Evolutionary conservation across 202 grass and related monocot genomes (phyloP), one percentile per base, ranked within the genome.

Genomic region (Elaeis oleifera): DNA sequence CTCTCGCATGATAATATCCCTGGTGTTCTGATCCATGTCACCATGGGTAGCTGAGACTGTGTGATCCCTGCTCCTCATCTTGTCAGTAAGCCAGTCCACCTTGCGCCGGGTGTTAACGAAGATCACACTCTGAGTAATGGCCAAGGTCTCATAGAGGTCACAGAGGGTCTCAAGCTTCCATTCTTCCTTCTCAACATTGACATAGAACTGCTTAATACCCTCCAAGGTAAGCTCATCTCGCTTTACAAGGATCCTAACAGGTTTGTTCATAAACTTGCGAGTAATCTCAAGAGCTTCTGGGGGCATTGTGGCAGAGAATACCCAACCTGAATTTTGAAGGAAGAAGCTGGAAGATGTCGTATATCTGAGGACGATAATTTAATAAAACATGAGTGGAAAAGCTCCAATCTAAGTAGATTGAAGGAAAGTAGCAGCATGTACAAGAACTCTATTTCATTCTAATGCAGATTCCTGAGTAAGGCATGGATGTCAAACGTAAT

Each of bases 261-360:
- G 61, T 36, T 51, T 64, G 18, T 64, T 64, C 61, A 64, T 64
- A 23, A 64, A 64, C 61, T 64, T 64, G 19, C 61, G 44, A 25
- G 61, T 64, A 11, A 64, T 64, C 61, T 64, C 61, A 13, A 64
- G 61, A 23, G 61, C 61, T 39, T 64, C 61, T 6, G 61, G 56
- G 14, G 68, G 56, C 56, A 58, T 71, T 39, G 55, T 58, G 18
- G 71, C 71, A 3, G 71, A 74, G 50, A 63, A 74, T 5, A 74
- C 25, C 71, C 60, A 4, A 74, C 60, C 29, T 74, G 71, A 36
- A 74, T 64, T 55, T 74, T 6, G 59, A 28, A 15, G 71, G 71
- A 49, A 74, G 71, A 31, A 74, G 71, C 59, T 74, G 71, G 60
- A 74, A 74, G 60, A 74, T 74, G n/a, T 74, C 60, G 16, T 74